Base-by-base conservation (phyloP, 1,284 basidiomycete species). In the Pyrrhoderma noxium region DNA sequence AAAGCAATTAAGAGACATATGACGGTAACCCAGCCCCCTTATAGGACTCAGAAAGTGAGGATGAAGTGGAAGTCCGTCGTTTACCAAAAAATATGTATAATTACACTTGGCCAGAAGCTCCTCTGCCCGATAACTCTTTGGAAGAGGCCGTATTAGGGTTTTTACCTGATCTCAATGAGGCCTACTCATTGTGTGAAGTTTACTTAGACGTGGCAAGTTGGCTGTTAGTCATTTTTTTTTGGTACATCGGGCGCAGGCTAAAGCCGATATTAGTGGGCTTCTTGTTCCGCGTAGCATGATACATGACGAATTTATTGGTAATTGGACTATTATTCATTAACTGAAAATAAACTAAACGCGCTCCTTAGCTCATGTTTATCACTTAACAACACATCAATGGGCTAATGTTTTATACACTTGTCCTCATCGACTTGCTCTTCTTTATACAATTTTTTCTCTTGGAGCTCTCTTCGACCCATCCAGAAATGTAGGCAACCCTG, bases 361-460 rank as follows among this genome's bases (percentile, higher is more conserved):
- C 21, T 60, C 68, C 16, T 44, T 73, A 40, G 61, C 64, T 3
- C 67, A 67, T 19, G 49, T 55, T 18, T 55, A 55, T 38, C 53
- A 55, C 43, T 49, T 55, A 31, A 49, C 49, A 16, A 47, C 46
- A 37, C 45, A 44, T 14, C 49, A 44, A n/a, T 55, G 53, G 53
- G 53, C 49, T 13, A 44, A 55, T 36, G 38, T 45, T 31, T 14
- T 18, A 31, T 37, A 27, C 22, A 55, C 53, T 14, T 51, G 49
- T 42, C 49, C 71, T 18, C 78, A 84, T 56, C 64, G 70, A 0
- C 64, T 81, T 1, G 65, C 77, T 0, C 66, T 85, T 22, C 65
- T 85, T 8, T 82, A 80, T 58, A 70, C 73, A 41, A 66, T 83
- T 13, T 72, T 79, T 54, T 70, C 77, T 13, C 63, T 79, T 13